Evolutionary conservation across 2,329 filamentous ascomycete species (phyloP), one percentile per base, ranked within the genome.

Genomic region (Penicillium italicum): DNA sequence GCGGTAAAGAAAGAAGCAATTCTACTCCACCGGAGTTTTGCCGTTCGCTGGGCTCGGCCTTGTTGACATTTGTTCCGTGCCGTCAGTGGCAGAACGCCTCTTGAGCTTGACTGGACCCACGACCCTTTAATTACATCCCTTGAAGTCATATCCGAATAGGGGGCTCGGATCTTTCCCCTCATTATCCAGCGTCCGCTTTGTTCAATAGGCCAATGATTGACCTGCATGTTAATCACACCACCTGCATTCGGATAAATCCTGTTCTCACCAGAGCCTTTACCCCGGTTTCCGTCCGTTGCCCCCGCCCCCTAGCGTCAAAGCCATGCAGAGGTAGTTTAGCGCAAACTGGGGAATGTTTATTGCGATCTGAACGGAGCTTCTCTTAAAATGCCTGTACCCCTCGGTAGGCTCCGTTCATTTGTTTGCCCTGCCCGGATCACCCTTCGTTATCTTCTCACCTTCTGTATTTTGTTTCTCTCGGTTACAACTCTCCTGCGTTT

Each of bases 1-100:
- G 43, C 43, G 43, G 43, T 24, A 10, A 53, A 53, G 26, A 41
- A 43, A 36, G 41, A 30, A 44, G 26, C 14, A 11, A 43, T 2
- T 30, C 5, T 28, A 45, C 68, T 61, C 68, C 68, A 61, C 68
- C 66, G 68, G 66, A 67, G 64, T 63, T 64, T 67, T 57, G 63
- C 64, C 58, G 20, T 59, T 55, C 41, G n/a, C 33, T 42, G 42
- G 18, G 18, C 24, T 12, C 28, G 24, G n/a, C 22, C 20, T 11
- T 45, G 14, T 50, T 43, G 28, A 42, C 47, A 55, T 56, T 54
- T 56, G 43, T 53, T 57, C 43, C 49, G 57, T 56, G 26, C 54
- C 53, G 45, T 57, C 42, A 45, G 50, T 64, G 63, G 53, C 49
- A 51, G 28, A 51, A 10, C 63, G 58, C 59, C 63, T 58, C 60